These are phyloP conservation scores for Pseudevernia furfuracea DNA, from an alignment of 495 filamentous ascomycete genomes.

Conservation along the genomic window DNA sequence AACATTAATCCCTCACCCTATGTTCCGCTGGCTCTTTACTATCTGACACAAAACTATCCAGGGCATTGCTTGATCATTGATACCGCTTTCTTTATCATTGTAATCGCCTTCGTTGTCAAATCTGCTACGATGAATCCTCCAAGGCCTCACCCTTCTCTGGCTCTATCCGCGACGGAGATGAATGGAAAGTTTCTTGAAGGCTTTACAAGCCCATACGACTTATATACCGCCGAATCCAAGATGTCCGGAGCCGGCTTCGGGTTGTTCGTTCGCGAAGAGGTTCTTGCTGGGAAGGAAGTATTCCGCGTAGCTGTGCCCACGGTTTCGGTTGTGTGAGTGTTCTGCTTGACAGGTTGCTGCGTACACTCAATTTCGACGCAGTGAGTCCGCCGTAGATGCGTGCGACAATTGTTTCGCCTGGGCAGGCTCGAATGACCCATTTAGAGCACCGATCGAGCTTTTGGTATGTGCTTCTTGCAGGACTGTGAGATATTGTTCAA, in stretches of 20 bases:
- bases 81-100: no score
- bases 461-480: constrained; percentile 6
- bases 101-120: no score
- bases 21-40: no score
- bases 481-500: constrained; percentile 3
- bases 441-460: background rate
- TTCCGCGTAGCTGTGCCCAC: constrained; percentile 1
- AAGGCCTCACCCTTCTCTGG: no score
- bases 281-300: constrained; percentile 10
- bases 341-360: background rate
- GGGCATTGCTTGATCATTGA: no score
- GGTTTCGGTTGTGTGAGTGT: constrained; percentile 10
- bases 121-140: no score
- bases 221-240: constrained; percentile 8
- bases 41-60: no score
- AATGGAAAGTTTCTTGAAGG: constrained; percentile 1
- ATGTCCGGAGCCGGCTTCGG: constrained; percentile 9
- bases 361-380: background rate
- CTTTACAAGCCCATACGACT: background rate
- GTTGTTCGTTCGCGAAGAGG: constrained; percentile 14
- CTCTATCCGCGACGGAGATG: no score
- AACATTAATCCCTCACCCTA: no score
- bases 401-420: constrained; percentile 6
- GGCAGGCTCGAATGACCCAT: constrained; percentile 3
- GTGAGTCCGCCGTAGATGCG: background rate